These are phyloP conservation scores for Fusarium transvaalense DNA, from an alignment of 2,329 filamentous ascomycete genomes.

Conservation along the genomic window DNA sequence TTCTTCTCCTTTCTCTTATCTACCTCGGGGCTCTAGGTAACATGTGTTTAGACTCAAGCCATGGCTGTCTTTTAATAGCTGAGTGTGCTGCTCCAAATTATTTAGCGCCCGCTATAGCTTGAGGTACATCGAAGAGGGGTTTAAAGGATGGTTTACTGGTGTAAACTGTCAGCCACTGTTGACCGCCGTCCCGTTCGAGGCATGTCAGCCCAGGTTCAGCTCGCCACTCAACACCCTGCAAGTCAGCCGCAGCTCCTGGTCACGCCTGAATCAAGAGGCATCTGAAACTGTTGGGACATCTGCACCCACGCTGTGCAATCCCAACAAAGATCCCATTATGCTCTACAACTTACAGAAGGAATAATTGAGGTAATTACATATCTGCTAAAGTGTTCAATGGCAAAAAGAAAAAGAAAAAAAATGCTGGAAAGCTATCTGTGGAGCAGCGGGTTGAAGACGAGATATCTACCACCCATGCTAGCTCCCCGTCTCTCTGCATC, in stretches of 20 bases:
- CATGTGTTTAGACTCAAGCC: background rate
- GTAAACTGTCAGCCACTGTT: background rate
- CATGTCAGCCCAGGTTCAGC: background rate
- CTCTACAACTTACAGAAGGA: background rate
- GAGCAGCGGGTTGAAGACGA: background rate
- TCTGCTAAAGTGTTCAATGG: background rate
- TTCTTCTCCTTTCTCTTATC: background rate
- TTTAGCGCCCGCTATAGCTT: background rate
- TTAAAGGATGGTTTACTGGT: background rate
- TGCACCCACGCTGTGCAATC: background rate
- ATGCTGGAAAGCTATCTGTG: background rate
- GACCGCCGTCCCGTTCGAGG: background rate
- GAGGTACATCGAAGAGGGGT: background rate
- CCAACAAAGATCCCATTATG: background rate
- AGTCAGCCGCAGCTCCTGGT: background rate
- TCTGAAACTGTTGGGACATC: background rate
- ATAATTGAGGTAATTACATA: background rate
- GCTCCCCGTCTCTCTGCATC: background rate
- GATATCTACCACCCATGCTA: background rate
- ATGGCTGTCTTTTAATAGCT: accelerated
- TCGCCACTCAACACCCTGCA: background rate
- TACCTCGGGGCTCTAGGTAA: accelerated
- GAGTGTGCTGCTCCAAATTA: background rate
- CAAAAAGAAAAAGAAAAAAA: background rate
- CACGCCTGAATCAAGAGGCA: background rate